Conservation (phyloP, 2,329 filamentous ascomycete genomes). For the Cladosporium cucumerinum region DNA sequence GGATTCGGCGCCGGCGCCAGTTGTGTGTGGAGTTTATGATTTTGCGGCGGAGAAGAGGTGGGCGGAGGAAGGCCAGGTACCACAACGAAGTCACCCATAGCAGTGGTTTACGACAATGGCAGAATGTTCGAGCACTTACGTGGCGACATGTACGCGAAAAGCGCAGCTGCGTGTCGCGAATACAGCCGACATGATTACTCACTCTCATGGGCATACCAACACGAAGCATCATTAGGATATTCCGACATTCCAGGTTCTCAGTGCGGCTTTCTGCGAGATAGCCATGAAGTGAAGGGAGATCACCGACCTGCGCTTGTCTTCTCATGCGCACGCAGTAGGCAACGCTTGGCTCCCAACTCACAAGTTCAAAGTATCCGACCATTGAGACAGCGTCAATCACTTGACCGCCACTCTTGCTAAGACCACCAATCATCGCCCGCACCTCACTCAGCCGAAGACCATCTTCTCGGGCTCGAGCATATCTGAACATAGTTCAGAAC, state of each 20-base stretch:
- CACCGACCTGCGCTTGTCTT: neutral
- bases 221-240: neutral
- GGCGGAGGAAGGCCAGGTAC: neutral
- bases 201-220: neutral
- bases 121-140: neutral
- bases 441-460: neutral
- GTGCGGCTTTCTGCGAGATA: neutral
- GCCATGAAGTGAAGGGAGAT: neutral
- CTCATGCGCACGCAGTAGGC: neutral
- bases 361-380: neutral
- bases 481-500: neutral
- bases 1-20: neutral
- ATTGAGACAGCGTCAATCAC: neutral
- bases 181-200: neutral
- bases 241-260: neutral
- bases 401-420: neutral
- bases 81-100: neutral
- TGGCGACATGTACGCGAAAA: too few species aligned
- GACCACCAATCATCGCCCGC: neutral
- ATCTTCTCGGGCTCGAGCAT: neutral
- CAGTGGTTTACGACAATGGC: neutral
- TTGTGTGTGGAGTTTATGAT: neutral
- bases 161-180: too few species aligned
- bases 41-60: conserved; percentile 1
- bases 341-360: neutral